Base-by-base conservation (phyloP, 202 grass and related monocot genomes). In the Hordeum pubiflorum region DNA sequence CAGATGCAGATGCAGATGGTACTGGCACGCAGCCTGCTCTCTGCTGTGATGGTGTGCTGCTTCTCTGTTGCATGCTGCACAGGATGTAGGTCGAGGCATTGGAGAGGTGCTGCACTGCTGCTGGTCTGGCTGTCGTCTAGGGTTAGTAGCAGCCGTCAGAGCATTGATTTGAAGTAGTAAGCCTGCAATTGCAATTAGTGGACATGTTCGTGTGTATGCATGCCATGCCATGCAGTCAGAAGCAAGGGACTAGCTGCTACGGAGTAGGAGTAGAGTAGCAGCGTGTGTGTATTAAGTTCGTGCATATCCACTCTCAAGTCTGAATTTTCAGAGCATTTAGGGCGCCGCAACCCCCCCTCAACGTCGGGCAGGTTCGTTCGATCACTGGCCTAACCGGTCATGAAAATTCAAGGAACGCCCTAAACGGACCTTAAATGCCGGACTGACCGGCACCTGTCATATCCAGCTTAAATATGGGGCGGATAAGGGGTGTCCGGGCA, bases 121-220 rank as follows among this genome's bases (percentile, higher is more conserved):
- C 7, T 11, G 63, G 1, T n/a, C 1, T 34, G 33, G 33, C 33
- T 43, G 66, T 26, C 67, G 33, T 36, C 18, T 44, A 21, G 18
- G 56, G 39, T 17, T 34, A 31, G 34, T 14, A 41, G 66, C 22
- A 8, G 21, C 24, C 26, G 22, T 40, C 56, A 60, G 77, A 17
- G 27, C 68, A 48, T 50, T 36, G 79, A 18, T 50, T 82, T 62
- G 22, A 41, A 69, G 50, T 18, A 18, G 50, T 54, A 82, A 63
- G 57, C 57, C 57, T 50, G 57, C 57, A 5, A 11, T 63, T 63
- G 80, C 57, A 82, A 50, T 82, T 63, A 73, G 26, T 72, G 79
- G 37, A 81, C 79, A 18, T 20, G 32, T 24, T 23, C 34, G 9
- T 39, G 18, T 10, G 9, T 67, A 40, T 40, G 64, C 66, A 58